Base-by-base conservation (phyloP, 2,329 filamentous ascomycete species). In the Venturia aucupariae region DNA sequence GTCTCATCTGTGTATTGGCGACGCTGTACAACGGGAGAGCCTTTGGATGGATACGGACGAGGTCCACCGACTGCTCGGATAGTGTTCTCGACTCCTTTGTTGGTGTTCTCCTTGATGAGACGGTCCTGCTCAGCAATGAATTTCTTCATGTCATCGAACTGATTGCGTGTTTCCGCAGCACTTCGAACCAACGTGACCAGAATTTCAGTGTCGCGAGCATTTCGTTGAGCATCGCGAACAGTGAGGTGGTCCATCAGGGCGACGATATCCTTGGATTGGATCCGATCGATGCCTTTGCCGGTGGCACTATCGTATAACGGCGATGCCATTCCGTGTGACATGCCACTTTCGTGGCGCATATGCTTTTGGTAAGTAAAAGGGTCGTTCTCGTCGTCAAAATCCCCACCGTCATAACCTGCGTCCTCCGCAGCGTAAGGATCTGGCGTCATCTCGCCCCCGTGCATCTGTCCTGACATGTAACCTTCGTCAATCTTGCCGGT, bases 221-320 rank as follows among this genome's bases (percentile, higher is more conserved):
- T 97, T 66, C 94, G 88, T 77, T 97, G 93, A 48, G 93, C 94
- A 77, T 99, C 94, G 42, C 94, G 89, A 67, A 97, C 94, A 74
- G 95, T 97, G 67, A 99, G 86, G 75, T 99, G 94, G 73, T 99
- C 93, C 94, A 99, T 99, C 66, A 99, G 80, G 30, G 93, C 91
- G 68, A 99, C 89, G 70, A 99, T 95, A 72, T 99, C 94, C 77
- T 95, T 94, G 57, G 92, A 96, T 74, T 97, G 89, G 62, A 99
- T 97, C 60, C 88, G 84, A 69, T 97, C 92, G 62, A 96, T 89
- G 41, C 92, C 92, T 67, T 86, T 87, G 62, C 93, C 93, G 1
- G 90, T 96, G 3, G 92, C 84, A 66, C 90, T 87, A 73, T 99
- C 94, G 71, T 96, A 97, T 24, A 97, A 81, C 2, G 93, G 92